Percentiles rank a stretch among this genome's conserved stretches.
phyloP scores from a whole-genome alignment of 2,329 filamentous ascomycete species.

The Gnomoniopsis sp. region DNA sequence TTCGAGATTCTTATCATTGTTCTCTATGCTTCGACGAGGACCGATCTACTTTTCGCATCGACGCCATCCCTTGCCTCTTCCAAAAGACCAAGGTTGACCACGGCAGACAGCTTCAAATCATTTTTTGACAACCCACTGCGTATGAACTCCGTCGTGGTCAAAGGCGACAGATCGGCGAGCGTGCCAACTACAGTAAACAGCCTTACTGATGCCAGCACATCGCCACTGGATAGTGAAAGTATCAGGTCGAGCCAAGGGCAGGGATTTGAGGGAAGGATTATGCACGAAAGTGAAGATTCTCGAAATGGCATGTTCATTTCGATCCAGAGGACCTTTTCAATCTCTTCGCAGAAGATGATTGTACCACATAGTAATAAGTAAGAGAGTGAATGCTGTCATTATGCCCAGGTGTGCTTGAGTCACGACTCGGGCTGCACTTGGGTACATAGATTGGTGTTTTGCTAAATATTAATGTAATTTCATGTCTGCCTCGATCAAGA shows the following conservation, averaged over 20 bases:
- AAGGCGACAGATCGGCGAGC: background rate
- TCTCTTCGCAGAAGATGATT: background rate
- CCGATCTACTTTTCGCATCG: slow-evolving; percentile 4
- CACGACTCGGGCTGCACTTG: too few species aligned
- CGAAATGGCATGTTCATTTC: background rate
- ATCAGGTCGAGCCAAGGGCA: background rate
- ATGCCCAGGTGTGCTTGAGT: too few species aligned
- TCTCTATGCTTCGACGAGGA: slow-evolving; percentile 2
- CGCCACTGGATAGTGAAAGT: background rate
- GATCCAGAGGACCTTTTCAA: background rate
- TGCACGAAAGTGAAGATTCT: background rate
- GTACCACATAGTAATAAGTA: background rate
- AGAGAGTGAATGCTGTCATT: background rate
- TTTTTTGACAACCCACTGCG: background rate
- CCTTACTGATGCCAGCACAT: background rate
- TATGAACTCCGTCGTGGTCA: background rate
- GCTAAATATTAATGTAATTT: too few species aligned
- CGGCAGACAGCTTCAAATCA: background rate
- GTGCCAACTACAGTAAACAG: background rate
- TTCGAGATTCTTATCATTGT: background rate
- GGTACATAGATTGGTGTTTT: too few species aligned
- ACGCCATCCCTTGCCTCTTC: background rate
- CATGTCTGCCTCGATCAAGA: too few species aligned
- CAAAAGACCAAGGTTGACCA: background rate
- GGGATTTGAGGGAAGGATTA: background rate